Percentiles rank a stretch among this genome's conserved stretches.
Evolutionary conservation across 2,329 filamentous ascomycete species (phyloP).

Genomic region (Cladosporium sp.): DNA sequence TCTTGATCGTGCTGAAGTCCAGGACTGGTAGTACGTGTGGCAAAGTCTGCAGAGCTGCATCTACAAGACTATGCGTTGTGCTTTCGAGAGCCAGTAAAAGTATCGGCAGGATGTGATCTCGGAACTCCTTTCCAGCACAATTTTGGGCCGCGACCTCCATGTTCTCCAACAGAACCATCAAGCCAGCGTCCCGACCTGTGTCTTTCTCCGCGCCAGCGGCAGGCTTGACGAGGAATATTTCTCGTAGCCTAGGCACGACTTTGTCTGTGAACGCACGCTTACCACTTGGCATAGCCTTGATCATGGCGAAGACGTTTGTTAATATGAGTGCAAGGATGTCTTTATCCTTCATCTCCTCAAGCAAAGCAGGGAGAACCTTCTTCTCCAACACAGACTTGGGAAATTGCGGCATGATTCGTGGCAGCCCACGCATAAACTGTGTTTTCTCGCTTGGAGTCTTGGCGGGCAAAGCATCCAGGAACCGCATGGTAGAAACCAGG

Average conservation of each 20-base stretch:
- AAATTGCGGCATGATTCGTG: constrained; percentile 84
- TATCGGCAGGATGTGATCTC: constrained; percentile 89
- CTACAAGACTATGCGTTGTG: constrained; percentile 81
- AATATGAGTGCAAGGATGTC: constrained; percentile 81
- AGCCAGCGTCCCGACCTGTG: constrained; percentile 75
- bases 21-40: constrained; percentile 79
- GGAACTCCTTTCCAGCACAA: constrained; percentile 86
- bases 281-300: constrained; percentile 71
- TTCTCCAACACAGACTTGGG: constrained; percentile 91
- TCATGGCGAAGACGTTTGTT: constrained; percentile 87
- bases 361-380: constrained; percentile 80
- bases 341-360: constrained; percentile 91
- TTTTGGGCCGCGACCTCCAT: constrained; percentile 72
- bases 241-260: constrained; percentile 78
- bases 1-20: constrained; percentile 95
- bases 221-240: constrained; percentile 67
- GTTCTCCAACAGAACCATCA: constrained; percentile 88
- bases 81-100: constrained; percentile 81
- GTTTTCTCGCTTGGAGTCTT: constrained; percentile 90
- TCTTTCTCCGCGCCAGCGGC: constrained; percentile 66
- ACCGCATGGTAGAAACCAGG: constrained; percentile 90
- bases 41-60: constrained; percentile 75
- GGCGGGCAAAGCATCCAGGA: constrained; percentile 82
- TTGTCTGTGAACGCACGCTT: constrained; percentile 77
- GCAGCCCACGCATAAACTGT: constrained; percentile 83